Evolutionary conservation across 495 filamentous ascomycete genomes (phyloP).

Genomic region (Beverwykella pulmonaria): DNA sequence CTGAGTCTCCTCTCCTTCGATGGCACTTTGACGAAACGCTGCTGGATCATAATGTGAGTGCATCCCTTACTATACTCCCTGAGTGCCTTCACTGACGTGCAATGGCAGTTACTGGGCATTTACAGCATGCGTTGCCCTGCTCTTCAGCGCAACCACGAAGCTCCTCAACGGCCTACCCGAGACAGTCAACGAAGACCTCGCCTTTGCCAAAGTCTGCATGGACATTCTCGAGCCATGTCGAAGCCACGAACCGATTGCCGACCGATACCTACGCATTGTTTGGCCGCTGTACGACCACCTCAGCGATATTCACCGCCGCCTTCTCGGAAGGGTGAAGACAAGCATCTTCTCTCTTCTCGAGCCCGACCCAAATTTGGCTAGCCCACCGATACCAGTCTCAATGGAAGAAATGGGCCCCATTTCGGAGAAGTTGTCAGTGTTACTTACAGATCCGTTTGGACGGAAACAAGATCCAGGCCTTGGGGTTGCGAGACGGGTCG

Average conservation of each 20-base stretch:
- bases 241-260: slow-evolving; percentile 26
- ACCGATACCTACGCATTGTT: slow-evolving; percentile 25
- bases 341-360: slow-evolving; percentile 35
- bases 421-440: slow-evolving; percentile 23
- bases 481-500: slow-evolving; percentile 14
- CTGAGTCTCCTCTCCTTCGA: slow-evolving; percentile 29
- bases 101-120: slow-evolving; percentile 35
- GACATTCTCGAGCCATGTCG: slow-evolving; percentile 33
- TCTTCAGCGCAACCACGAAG: slow-evolving; percentile 27
- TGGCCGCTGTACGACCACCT: slow-evolving; percentile 32
- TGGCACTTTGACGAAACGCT: slow-evolving; percentile 35
- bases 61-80: not conserved
- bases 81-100: not conserved
- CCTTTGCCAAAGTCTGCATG: slow-evolving; percentile 29
- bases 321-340: slow-evolving; percentile 22
- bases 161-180: slow-evolving; percentile 24
- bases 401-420: slow-evolving; percentile 32
- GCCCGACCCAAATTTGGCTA: slow-evolving; percentile 16
- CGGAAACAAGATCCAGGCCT: slow-evolving; percentile 13
- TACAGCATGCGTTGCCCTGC: slow-evolving; percentile 31
- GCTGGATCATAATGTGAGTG: slow-evolving; percentile 38
- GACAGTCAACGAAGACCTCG: slow-evolving; percentile 24
- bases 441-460: slow-evolving; percentile 36
- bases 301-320: slow-evolving; percentile 25
- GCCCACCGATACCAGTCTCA: slow-evolving; percentile 27